Evolutionary conservation across 306 rosid genomes (phyloP), one percentile per base, ranked within the genome.

Genomic region (Delonix regia): DNA sequence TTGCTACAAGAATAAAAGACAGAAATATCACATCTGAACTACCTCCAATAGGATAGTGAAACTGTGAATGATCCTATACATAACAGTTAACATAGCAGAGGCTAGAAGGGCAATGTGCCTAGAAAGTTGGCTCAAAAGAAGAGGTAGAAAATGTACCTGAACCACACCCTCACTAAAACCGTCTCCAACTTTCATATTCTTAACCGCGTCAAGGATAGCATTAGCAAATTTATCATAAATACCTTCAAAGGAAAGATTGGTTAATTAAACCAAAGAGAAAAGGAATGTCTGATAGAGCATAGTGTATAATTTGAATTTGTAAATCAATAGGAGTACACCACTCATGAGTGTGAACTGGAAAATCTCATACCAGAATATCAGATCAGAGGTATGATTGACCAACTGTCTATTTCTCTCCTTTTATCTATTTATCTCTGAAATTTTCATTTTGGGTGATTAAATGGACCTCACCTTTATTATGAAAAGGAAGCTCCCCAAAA

Each of bases 131-230:
- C 56, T 67, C 34, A 63, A 67, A 66, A 74, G 39, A 53, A 71
- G 78, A 44, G 48, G 9, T 18, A 6, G 70, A 69, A 73, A 45
- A 76, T 62, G 38, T 87, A 95, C 99, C 98, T 93, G 99, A 41
- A 25, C 73, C 57, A 93, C 99, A 78, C 88, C 99, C 78, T 95
- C 98, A 83, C 84, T 67, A 82, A 95, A 95, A 75, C 99, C 98
- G 80, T 93, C 86, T 59, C 99, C 99, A 88, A 95, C 97, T 88
- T 91, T 94, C 88, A 95, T 74, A 73, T 74, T 84, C 84, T 88
- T 87, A 69, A 93, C 98, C 75, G 94, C 97, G 78, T 91, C 86
- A 36, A 86, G 59, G 60, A 95, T 83, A 44, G 92, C 93, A 79
- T 84, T 78, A 60, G 90, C 88, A 80, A 95, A 95, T 81, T 91